phyloP scores from a whole-genome alignment of 1,139 yeast species.

The Blastobotrys malaysiensis region DNA sequence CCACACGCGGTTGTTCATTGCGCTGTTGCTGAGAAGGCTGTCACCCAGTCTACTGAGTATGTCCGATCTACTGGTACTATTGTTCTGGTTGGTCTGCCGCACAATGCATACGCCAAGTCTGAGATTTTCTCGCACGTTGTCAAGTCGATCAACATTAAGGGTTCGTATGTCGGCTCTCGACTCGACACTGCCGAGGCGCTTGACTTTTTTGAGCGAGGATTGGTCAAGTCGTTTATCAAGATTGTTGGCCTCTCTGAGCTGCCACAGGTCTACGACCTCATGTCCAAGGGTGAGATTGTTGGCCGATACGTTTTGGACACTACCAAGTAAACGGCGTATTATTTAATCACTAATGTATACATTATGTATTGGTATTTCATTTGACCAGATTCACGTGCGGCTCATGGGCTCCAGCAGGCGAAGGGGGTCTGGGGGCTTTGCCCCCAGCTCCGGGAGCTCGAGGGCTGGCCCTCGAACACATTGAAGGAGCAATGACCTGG shows the following conservation, averaged over 20 bases:
- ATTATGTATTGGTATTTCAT: constrained; percentile 3
- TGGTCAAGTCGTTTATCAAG: constrained; percentile 62
- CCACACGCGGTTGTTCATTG: constrained; percentile 79
- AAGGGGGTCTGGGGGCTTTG: too few species aligned
- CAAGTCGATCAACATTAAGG: constrained; percentile 58
- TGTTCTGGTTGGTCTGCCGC: constrained; percentile 78
- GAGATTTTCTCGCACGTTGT: constrained; percentile 62
- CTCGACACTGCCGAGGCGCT: constrained; percentile 74
- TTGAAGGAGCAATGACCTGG: too few species aligned
- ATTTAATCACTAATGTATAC: background rate
- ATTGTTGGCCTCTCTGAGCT: constrained; percentile 60
- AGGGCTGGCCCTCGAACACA: too few species aligned
- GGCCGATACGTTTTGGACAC: constrained; percentile 70
- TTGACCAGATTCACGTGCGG: background rate
- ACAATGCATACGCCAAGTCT: constrained; percentile 57
- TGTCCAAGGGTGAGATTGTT: constrained; percentile 66
- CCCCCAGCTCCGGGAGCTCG: too few species aligned
- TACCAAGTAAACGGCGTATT: constrained; percentile 34
- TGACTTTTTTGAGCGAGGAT: constrained; percentile 65
- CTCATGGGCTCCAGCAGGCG: background rate
- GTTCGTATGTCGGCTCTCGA: constrained; percentile 79
- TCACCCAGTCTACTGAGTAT: constrained; percentile 60
- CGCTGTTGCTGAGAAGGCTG: constrained; percentile 71
- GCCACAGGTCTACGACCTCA: constrained; percentile 53
- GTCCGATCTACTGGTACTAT: constrained; percentile 73